Base-by-base conservation (phyloP, 179 eudicot species). In the Beta corolliflora region DNA sequence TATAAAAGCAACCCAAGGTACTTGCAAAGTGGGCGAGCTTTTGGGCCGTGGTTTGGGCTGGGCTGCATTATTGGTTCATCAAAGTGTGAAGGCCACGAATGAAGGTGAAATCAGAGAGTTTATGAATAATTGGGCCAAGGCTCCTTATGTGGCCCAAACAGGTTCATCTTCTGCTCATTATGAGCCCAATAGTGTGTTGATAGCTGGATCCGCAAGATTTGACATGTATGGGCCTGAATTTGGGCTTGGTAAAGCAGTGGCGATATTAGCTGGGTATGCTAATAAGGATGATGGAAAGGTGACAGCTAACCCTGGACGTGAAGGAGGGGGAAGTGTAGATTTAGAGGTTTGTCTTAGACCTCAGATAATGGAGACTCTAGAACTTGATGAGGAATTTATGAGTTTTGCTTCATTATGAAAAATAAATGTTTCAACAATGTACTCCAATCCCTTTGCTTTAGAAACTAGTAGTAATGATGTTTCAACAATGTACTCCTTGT, bases 231-330 rank as follows among this genome's bases (percentile, higher is more conserved):
- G 87, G 0, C 70, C 66, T 16, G 88, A 88, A 55, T 89, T 90
- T 18, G 91, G 92, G 8, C 84, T 84, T 83, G 93, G 91, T 7
- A 86, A 84, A 29, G 87, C 90, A 9, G 79, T 88, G 61, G 88
- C 83, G 0, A 86, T 84, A 64, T 71, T 88, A 53, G 84, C 86
- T 5, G 91, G 93, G 0, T 63, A 13, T 14, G 77, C 70, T 10
- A 83, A 79, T n/a, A 88, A 84, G 72, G 58, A 9, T 19, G 87
- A 83, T 48, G 90, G 91, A 80, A 87, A 84, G 63, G 29, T 87
- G 3, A 90, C 29, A 25, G 29, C 29, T 25, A 25, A 25, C 29
- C 29, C 29, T 1, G 29, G 29, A 25, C 29, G 29, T 25, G 29
- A 25, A 25, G 29, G 29, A 25, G 29, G 1, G 29, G 29, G 29